Base-by-base conservation (phyloP, 2,329 filamentous ascomycete genomes). In the Alternaria sp. region DNA sequence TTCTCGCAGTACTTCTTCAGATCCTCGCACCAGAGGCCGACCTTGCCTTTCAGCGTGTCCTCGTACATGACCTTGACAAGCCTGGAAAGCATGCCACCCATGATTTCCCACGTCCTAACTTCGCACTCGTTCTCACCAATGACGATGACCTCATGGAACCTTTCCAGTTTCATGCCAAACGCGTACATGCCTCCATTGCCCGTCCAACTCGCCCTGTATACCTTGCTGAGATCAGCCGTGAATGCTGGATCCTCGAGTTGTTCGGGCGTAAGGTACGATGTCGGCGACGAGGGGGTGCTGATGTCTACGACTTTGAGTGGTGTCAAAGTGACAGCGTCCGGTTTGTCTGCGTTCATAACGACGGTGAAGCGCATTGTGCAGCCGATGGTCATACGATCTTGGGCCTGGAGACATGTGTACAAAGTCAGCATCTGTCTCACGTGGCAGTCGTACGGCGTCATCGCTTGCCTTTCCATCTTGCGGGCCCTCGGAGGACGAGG, bases 141-240 rank as follows among this genome's bases (percentile, higher is more conserved):
- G 1, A 63, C 53, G 38, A 71, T 70, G 7, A 70, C 54, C 43
- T 71, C 68, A 12, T 71, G 67, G 12, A 71, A 67, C 4, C 68
- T 52, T 26, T 71, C 67, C 11, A 59, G 28, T 16, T 60, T 61
- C 16, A 63, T 43, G 8, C 53, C 63, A 14, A 58, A 51, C 6
- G 56, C 51, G 12, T 63, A 59, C 34, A 66, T 60, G 22, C 62
- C 64, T 3, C 65, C 54, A 24, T 66, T 62, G 2, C 64, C 63
- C n/a, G 57, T 64, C 68, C 68, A 71, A 16, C 64, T 62, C 4
- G 69, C 61, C 20, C 68, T 55, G 41, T 68, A 71, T 5, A 71
- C 67, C 24, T 49, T 65, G 24, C 48, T 51, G 26, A 66, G 57
- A 30, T 71, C 65, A 14, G 65, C 42, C 6, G 67, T 67, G 20